Evolutionary conservation across 441 rosid species (phyloP).

Genomic region (Populus hybrid): DNA sequence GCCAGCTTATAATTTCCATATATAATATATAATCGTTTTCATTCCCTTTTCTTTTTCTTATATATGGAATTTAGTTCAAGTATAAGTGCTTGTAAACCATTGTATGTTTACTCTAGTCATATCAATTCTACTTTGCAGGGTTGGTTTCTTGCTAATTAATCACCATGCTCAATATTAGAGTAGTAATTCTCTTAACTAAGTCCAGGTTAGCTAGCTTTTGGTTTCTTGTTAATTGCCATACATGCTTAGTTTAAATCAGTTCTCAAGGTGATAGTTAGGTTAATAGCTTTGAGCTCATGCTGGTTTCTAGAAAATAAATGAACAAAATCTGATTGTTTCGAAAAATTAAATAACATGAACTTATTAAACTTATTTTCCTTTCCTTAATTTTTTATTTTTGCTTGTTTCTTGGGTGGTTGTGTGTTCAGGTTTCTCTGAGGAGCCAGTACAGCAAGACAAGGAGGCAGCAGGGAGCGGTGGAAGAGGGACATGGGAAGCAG

Average conservation of each 20-base stretch:
- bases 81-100: background rate
- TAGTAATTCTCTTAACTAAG: background rate
- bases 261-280: background rate
- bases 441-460: constrained; percentile 71
- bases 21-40: too few relatives aligned
- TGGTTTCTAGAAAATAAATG: too few relatives aligned
- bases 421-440: constrained; percentile 71
- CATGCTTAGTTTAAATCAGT: background rate
- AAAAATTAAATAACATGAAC: background rate
- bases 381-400: background rate
- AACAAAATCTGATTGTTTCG: background rate
- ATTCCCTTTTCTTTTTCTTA: too few relatives aligned
- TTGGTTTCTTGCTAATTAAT: background rate
- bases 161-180: background rate
- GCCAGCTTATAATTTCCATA: background rate
- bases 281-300: background rate
- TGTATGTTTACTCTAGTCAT: too few relatives aligned
- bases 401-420: background rate
- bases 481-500: constrained; percentile 50
- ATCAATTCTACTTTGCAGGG: background rate
- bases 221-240: background rate
- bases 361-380: too few relatives aligned
- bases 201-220: background rate
- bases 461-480: constrained; percentile 59
- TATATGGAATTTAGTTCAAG: background rate